Conservation (phyloP, 2,329 filamentous ascomycete genomes). For the Tolypocladium inflatum region DNA sequence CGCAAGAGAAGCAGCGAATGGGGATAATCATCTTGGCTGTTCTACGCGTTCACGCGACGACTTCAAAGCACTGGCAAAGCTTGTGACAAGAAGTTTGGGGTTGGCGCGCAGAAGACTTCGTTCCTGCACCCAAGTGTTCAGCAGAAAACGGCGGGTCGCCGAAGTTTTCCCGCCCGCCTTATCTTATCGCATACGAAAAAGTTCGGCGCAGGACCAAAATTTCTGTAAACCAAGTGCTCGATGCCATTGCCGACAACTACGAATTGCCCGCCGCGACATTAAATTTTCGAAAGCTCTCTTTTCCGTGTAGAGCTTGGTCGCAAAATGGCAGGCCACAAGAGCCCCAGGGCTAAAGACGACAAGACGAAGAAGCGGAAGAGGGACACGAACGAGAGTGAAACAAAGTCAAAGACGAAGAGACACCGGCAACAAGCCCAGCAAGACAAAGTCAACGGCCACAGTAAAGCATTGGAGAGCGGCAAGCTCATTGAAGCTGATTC, state of each 20-base stretch:
- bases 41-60: not conserved
- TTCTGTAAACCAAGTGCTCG: constrained; percentile 14
- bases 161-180: constrained; percentile 22
- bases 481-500: constrained; percentile 3
- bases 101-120: not conserved
- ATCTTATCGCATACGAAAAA: constrained; percentile 32
- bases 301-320: not conserved
- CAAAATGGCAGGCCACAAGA: constrained; percentile 26
- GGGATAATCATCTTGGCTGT: constrained; percentile 84
- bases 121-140: not conserved
- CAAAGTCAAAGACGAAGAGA: constrained; percentile 33
- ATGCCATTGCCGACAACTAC: not conserved
- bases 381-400: constrained; percentile 30
- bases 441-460: constrained; percentile 16
- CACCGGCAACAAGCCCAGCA: constrained; percentile 23
- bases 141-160: constrained; percentile 15
- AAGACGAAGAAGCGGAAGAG: constrained; percentile 38
- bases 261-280: constrained; percentile 3
- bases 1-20: constrained; percentile 96
- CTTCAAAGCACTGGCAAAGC: not conserved
- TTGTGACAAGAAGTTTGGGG: not conserved
- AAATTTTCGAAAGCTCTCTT: constrained; percentile 7
- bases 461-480: constrained; percentile 3
- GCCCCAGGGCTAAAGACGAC: constrained; percentile 21
- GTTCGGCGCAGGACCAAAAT: constrained; percentile 31